Conservation (phyloP, 306 rosid genomes). For the Abrus precatorius region DNA sequence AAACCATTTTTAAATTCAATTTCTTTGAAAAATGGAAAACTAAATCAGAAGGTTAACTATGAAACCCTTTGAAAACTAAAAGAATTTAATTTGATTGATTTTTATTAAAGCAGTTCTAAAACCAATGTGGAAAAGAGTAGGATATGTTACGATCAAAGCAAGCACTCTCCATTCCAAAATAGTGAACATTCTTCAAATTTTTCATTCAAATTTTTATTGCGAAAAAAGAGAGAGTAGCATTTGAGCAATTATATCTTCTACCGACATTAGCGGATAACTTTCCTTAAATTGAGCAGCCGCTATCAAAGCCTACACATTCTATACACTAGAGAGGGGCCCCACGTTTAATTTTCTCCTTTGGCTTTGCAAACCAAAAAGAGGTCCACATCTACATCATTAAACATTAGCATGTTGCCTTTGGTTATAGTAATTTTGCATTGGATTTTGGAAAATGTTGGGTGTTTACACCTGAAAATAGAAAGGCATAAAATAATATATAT, state of each 20-base stretch:
- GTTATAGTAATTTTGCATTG: neutral
- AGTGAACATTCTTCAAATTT: neutral
- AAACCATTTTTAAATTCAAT: no score
- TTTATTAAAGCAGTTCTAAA: no score
- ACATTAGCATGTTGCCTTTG: neutral
- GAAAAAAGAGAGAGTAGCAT: neutral
- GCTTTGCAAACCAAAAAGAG: neutral
- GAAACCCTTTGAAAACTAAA: no score
- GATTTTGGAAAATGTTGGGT: neutral
- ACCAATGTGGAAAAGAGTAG: no score
- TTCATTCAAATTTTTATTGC: neutral
- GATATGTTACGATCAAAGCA: neutral
- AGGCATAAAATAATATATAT: no score
- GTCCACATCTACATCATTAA: neutral
- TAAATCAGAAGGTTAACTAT: no score
- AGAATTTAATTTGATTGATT: no score
- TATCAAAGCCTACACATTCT: conserved; percentile 27
- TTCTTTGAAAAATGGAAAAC: no score
- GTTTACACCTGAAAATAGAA: no score
- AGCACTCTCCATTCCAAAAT: neutral
- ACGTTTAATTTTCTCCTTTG: conserved; percentile 4
- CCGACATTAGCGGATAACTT: conserved; percentile 46
- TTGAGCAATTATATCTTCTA: neutral
- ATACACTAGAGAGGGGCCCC: conserved; percentile 24
- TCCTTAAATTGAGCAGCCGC: conserved; percentile 24